A percentile compares a stretch with the other conserved stretches of the same genome.
Conservation (phyloP, 2,329 filamentous ascomycete genomes). For the Zopfia rhizophila region DNA sequence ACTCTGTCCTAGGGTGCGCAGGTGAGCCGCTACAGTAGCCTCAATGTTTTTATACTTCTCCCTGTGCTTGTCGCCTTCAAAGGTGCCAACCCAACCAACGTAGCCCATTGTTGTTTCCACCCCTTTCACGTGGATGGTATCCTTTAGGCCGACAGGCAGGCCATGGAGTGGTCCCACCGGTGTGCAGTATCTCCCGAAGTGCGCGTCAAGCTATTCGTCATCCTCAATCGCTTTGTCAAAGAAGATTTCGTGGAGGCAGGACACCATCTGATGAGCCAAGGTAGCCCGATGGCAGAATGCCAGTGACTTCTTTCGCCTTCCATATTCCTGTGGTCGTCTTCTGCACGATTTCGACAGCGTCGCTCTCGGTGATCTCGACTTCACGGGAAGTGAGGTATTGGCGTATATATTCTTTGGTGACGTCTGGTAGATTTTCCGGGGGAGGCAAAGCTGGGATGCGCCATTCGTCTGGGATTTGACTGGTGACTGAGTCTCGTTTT, state of each 20-base stretch:
- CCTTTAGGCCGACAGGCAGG: slow-evolving; percentile 55
- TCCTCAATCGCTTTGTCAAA: slow-evolving; percentile 51
- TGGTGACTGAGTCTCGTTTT: no score
- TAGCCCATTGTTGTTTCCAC: slow-evolving; percentile 64
- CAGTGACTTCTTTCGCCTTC: slow-evolving; percentile 63
- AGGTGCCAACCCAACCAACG: slow-evolving; percentile 68
- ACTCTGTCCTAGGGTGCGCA: no score
- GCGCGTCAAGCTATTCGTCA: slow-evolving; percentile 50
- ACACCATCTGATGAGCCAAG: slow-evolving; percentile 57
- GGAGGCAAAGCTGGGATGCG: no score
- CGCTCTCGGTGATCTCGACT: slow-evolving; percentile 67
- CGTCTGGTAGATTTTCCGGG: no score
- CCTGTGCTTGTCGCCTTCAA: slow-evolving; percentile 61
- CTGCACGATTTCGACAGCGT: slow-evolving; percentile 63
- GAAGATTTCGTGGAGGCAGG: slow-evolving; percentile 54
- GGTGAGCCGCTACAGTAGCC: no score
- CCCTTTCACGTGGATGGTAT: slow-evolving; percentile 56
- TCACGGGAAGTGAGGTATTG: no score
- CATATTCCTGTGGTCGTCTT: slow-evolving; percentile 63
- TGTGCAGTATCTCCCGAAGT: slow-evolving; percentile 35
- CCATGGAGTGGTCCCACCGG: slow-evolving; percentile 55
- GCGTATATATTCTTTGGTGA: no score
- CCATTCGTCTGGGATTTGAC: no score
- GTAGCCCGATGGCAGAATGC: slow-evolving; percentile 64
- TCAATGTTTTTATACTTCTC: no score